phyloP scores from a whole-genome alignment of 1,284 basidiomycete genomes.

The Phellopilus nigrolimitatus region DNA sequence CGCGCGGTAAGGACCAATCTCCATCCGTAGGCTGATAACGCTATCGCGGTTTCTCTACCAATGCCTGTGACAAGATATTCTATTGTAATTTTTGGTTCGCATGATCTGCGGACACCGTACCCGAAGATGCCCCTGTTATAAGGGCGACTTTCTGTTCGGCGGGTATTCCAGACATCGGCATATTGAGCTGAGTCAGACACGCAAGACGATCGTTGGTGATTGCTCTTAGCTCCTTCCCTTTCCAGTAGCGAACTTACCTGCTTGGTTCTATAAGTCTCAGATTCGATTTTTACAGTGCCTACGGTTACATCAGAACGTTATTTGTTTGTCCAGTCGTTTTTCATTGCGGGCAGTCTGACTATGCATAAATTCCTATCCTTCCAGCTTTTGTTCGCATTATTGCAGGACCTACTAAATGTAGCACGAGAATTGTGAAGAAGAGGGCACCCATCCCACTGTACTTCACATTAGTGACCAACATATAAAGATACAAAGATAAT shows the following conservation, averaged over 20 bases:
- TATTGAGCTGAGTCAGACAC: conserved; percentile 58
- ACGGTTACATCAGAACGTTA: no score
- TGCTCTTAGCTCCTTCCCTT: no score
- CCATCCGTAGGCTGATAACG: conserved; percentile 52
- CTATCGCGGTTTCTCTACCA: conserved; percentile 39
- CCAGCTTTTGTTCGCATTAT: no score
- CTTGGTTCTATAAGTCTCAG: no score
- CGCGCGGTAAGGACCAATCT: conserved; percentile 55
- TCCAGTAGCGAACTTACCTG: no score
- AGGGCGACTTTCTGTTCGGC: conserved; percentile 28
- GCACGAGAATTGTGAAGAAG: not conserved
- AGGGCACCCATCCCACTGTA: not conserved
- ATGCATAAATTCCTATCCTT: no score
- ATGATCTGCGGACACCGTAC: conserved; percentile 21
- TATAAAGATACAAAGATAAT: not conserved
- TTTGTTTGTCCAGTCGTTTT: no score
- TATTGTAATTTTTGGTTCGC: not conserved
- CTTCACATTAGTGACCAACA: not conserved
- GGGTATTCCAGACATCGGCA: conserved; percentile 31
- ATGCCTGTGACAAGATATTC: conserved; percentile 27
- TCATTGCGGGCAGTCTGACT: no score
- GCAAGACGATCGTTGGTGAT: conserved; percentile 51
- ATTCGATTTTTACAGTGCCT: no score
- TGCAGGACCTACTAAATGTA: not conserved
- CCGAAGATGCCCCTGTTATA: conserved; percentile 33